Percentiles rank a stretch among this genome's conserved stretches.
Evolutionary conservation across 495 filamentous ascomycete genomes (phyloP).

Genomic region (Darksidea phi): DNA sequence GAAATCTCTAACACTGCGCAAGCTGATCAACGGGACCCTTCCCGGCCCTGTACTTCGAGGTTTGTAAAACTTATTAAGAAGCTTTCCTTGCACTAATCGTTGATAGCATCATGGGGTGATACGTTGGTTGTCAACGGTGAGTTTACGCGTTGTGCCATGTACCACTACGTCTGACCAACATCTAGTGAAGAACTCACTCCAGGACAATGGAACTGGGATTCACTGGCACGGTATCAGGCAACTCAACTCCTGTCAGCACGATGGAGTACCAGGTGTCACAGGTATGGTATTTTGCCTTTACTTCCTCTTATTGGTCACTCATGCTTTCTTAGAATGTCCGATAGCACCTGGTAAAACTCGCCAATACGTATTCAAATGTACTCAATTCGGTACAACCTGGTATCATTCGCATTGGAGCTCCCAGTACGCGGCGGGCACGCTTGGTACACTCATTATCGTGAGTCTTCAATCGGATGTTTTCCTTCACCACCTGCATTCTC

Average conservation of each 20-base stretch:
- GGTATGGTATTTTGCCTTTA: constrained; percentile 19
- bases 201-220: constrained; percentile 44
- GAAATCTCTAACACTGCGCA: background rate
- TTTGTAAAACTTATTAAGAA: background rate
- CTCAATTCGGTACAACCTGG: constrained; percentile 44
- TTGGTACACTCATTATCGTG: constrained; percentile 42
- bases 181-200: constrained; percentile 39
- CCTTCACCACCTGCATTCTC: background rate
- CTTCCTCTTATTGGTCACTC: background rate
- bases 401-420: constrained; percentile 43
- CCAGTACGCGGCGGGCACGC: constrained; percentile 44
- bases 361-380: constrained; percentile 41
- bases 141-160: background rate
- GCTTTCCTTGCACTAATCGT: background rate
- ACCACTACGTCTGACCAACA: background rate
- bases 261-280: constrained; percentile 43
- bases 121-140: constrained; percentile 36
- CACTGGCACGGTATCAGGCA: constrained; percentile 46
- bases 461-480: background rate
- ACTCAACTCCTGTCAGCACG: constrained; percentile 34
- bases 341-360: constrained; percentile 41
- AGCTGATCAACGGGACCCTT: constrained; percentile 40
- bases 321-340: constrained; percentile 33
- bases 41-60: constrained; percentile 38
- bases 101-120: constrained; percentile 41